Evolutionary conservation across 305 asterid species (phyloP).

Genomic region (Fraxinus dipetala): DNA sequence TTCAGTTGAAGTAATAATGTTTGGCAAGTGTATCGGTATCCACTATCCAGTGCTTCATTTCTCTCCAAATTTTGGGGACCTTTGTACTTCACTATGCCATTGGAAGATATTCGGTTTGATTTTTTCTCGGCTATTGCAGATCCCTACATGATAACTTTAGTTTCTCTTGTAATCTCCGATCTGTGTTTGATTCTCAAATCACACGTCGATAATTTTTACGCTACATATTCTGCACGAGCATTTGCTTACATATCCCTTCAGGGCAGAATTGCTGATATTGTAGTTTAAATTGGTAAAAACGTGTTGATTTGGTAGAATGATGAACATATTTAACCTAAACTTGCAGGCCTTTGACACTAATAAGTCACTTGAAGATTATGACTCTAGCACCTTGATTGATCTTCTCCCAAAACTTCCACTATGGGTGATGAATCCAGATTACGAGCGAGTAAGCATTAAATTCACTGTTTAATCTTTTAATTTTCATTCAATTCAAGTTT

Average conservation of each 20-base stretch:
- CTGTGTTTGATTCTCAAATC: neutral
- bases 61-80: neutral
- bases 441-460: constrained; percentile 53
- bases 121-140: neutral
- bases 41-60: neutral
- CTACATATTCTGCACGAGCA: neutral
- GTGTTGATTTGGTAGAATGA: neutral
- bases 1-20: neutral
- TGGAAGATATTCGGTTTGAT: neutral
- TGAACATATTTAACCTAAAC: constrained; percentile 13
- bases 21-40: neutral
- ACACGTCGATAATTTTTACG: neutral
- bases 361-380: constrained; percentile 36
- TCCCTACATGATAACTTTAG: neutral
- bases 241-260: neutral
- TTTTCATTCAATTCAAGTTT: neutral
- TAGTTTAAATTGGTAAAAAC: neutral
- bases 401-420: constrained; percentile 60
- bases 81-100: neutral
- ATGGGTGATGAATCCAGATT: constrained; percentile 84
- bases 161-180: neutral
- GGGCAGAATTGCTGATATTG: neutral
- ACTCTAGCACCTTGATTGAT: constrained; percentile 42
- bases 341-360: constrained; percentile 40
- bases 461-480: neutral